Evolutionary conservation across 305 asterid species (phyloP).

Genomic region (Fraxinus latifolia): DNA sequence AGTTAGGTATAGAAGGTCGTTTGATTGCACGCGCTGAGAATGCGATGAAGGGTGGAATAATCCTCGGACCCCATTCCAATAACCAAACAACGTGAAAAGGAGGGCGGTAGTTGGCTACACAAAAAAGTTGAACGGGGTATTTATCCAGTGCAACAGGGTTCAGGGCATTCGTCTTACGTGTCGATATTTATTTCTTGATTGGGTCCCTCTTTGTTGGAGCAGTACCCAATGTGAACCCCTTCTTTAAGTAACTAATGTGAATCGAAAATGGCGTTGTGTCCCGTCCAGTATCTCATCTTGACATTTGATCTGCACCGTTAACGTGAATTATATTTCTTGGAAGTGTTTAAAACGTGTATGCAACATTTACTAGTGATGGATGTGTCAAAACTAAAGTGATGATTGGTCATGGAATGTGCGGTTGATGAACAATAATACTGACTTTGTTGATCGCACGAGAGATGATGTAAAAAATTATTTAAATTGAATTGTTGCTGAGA

Average conservation of each 20-base stretch:
- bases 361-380: background rate
- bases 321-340: background rate
- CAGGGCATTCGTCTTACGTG: conserved; percentile 22
- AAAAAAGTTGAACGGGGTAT: background rate
- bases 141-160: conserved; percentile 16
- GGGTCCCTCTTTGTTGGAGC: conserved; percentile 14
- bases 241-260: background rate
- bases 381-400: background rate
- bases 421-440: too few relatives aligned
- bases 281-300: background rate
- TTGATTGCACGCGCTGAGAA: conserved; percentile 12
- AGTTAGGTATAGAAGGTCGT: background rate
- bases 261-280: conserved; percentile 1
- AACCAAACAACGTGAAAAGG: conserved; percentile 23
- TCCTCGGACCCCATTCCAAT: conserved; percentile 19
- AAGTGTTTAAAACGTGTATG: background rate
- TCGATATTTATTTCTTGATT: background rate
- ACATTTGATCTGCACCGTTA: conserved; percentile 12
- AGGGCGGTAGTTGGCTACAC: background rate
- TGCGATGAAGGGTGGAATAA: conserved; percentile 6
- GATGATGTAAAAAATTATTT: background rate
- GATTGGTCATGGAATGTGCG: background rate
- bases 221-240: background rate
- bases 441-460: background rate
- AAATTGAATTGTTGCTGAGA: too few relatives aligned